Conservation (phyloP, 169 alveolate species). For the Theileria annulata region DNA sequence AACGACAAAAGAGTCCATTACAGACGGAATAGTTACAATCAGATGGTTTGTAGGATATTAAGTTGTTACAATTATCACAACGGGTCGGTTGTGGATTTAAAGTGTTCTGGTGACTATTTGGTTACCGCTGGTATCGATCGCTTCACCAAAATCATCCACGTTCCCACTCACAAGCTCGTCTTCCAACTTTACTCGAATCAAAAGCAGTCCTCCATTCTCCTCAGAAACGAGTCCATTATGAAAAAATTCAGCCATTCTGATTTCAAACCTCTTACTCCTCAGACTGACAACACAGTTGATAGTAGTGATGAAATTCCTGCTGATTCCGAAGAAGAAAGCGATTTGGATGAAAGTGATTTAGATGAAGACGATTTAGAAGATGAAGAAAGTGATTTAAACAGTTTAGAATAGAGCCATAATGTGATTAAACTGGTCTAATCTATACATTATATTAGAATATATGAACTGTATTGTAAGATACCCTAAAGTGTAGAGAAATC, state of each 20-base stretch:
- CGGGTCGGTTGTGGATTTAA: conserved; percentile 57
- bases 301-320: neutral
- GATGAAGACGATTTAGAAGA: conserved; percentile 24
- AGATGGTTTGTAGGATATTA: conserved; percentile 42
- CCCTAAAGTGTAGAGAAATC: conserved; percentile 91
- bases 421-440: conserved; percentile 58
- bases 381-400: neutral
- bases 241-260: conserved; percentile 17
- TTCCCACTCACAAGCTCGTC: conserved; percentile 22
- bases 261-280: neutral
- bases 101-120: conserved; percentile 42
- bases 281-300: neutral
- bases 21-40: conserved; percentile 50
- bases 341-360: neutral
- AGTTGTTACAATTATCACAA: conserved; percentile 43
- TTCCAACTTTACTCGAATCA: conserved; percentile 52
- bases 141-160: conserved; percentile 29
- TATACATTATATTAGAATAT: conserved; percentile 2
- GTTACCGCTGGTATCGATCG: conserved; percentile 56
- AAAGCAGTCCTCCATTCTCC: conserved; percentile 51
- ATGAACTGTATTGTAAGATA: conserved; percentile 15
- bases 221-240: neutral
- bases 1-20: conserved; percentile 62
- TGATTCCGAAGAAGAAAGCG: neutral
- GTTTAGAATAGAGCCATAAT: neutral